phyloP scores from a whole-genome alignment of 1,284 basidiomycete genomes.

The Mycena citricolor region DNA sequence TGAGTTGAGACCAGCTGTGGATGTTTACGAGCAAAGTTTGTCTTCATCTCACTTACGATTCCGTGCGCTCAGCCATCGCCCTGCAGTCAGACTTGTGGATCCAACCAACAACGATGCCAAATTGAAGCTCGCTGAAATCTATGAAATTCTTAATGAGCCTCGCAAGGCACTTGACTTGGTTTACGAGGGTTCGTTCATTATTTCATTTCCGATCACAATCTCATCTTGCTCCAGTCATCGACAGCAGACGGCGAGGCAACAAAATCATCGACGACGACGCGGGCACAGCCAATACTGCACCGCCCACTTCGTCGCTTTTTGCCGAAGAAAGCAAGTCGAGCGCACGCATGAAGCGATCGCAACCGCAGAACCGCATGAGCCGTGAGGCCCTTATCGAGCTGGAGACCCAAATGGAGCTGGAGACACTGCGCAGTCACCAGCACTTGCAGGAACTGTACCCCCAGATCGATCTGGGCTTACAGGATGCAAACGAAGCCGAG shows the following conservation, averaged over 20 bases:
- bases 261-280: slow-evolving; percentile 32
- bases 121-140: slow-evolving; percentile 87
- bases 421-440: slow-evolving; percentile 52
- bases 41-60: slow-evolving; percentile 10
- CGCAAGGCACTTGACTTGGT: slow-evolving; percentile 84
- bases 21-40: slow-evolving; percentile 82
- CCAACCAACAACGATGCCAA: slow-evolving; percentile 79
- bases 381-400: slow-evolving; percentile 55
- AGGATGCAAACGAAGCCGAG: slow-evolving; percentile 38
- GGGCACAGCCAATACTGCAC: slow-evolving; percentile 28
- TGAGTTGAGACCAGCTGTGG: slow-evolving; percentile 72
- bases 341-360: slow-evolving; percentile 27
- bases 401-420: slow-evolving; percentile 62
- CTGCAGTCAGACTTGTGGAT: slow-evolving; percentile 71
- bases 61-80: slow-evolving; percentile 1
- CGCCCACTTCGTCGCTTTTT: slow-evolving; percentile 52
- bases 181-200: slow-evolving; percentile 63
- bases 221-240: slow-evolving; percentile 50
- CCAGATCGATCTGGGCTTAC: slow-evolving; percentile 17
- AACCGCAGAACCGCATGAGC: slow-evolving; percentile 47
- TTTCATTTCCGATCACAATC: not conserved
- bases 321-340: slow-evolving; percentile 45
- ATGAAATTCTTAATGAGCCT: slow-evolving; percentile 81
- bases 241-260: slow-evolving; percentile 52
- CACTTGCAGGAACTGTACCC: slow-evolving; percentile 39